phyloP scores from a whole-genome alignment of 352 stramenopile species.

The Phytopythium aichiense region DNA sequence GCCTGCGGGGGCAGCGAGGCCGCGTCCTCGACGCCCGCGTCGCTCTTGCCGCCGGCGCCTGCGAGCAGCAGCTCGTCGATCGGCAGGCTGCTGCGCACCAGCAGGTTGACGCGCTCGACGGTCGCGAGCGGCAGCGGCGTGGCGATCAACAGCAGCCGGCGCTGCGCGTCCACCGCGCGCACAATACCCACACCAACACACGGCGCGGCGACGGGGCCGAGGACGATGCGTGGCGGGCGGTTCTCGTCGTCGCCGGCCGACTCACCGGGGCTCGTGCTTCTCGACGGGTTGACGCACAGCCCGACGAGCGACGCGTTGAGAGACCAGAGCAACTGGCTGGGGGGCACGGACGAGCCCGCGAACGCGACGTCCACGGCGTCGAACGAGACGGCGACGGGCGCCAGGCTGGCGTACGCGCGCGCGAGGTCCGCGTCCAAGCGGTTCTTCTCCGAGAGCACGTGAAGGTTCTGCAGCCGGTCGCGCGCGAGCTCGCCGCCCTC shows the following conservation, averaged over 20 bases:
- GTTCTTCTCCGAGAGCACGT: slow-evolving; percentile 68
- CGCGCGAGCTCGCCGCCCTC: slow-evolving; percentile 19
- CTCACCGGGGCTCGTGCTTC: neutral
- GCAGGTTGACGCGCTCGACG: slow-evolving; percentile 63
- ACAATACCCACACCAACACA: slow-evolving; percentile 69
- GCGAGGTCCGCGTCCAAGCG: slow-evolving; percentile 50
- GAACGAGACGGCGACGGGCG: slow-evolving; percentile 52
- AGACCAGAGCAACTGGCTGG: slow-evolving; percentile 69
- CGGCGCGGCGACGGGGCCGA: slow-evolving; percentile 47
- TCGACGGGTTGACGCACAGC: slow-evolving; percentile 53
- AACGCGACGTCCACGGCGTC: slow-evolving; percentile 61
- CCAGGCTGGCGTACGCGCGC: slow-evolving; percentile 39
- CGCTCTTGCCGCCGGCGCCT: slow-evolving; percentile 13
- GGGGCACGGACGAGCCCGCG: slow-evolving; percentile 48
- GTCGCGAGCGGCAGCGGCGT: slow-evolving; percentile 53
- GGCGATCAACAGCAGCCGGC: slow-evolving; percentile 57
- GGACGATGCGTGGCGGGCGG: slow-evolving; percentile 50
- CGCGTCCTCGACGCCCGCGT: neutral
- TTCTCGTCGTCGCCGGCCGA: slow-evolving; percentile 11
- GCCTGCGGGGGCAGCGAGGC: slow-evolving; percentile 19
- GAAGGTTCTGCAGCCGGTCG: slow-evolving; percentile 54
- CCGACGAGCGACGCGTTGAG: slow-evolving; percentile 73
- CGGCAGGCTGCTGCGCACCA: slow-evolving; percentile 64
- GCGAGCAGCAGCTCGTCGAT: slow-evolving; percentile 54
- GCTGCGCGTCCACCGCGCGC: slow-evolving; percentile 49